Conservation (phyloP, 306 rosid genomes). For the Canavalia gladiata region DNA sequence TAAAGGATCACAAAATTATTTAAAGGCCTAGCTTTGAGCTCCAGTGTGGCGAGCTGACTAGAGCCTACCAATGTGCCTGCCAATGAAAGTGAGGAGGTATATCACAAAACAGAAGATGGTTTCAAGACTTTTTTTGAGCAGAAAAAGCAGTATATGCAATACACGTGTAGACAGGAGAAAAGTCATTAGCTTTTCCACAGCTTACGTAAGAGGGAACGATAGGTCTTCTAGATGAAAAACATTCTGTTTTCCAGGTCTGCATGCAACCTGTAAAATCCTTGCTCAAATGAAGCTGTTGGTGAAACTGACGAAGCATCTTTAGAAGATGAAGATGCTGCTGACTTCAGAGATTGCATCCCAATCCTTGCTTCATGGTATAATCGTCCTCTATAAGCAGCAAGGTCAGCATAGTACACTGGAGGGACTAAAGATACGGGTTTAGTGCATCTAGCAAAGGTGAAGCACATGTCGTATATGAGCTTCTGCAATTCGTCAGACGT, state of each 20-base stretch:
- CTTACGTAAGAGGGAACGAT: conserved; percentile 11
- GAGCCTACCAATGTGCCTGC: neutral
- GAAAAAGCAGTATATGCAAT: conserved; percentile 40
- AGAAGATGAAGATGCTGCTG: conserved; percentile 49
- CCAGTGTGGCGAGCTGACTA: neutral
- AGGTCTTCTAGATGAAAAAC: conserved; percentile 63
- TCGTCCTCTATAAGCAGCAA: conserved; percentile 83
- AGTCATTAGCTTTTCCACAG: conserved; percentile 7
- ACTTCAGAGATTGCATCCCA: conserved; percentile 50
- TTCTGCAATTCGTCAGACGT: conserved; percentile 76
- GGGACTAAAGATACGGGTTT: conserved; percentile 84
- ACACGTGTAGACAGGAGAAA: conserved; percentile 2
- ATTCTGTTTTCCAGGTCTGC: conserved; percentile 63
- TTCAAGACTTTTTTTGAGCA: conserved; percentile 17
- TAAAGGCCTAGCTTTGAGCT: conserved; percentile 20
- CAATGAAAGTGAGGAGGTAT: conserved; percentile 20
- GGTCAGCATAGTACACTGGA: conserved; percentile 90
- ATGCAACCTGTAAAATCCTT: conserved; percentile 62
- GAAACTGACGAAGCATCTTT: conserved; percentile 43
- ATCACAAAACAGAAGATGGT: conserved; percentile 9
- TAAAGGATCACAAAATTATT: neutral
- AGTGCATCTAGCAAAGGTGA: conserved; percentile 86
- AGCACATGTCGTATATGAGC: conserved; percentile 78
- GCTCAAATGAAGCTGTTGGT: conserved; percentile 52
- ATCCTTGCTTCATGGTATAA: conserved; percentile 64